Evolutionary conservation across 306 rosid genomes (phyloP).

Genomic region (Vigna nakashimae): DNA sequence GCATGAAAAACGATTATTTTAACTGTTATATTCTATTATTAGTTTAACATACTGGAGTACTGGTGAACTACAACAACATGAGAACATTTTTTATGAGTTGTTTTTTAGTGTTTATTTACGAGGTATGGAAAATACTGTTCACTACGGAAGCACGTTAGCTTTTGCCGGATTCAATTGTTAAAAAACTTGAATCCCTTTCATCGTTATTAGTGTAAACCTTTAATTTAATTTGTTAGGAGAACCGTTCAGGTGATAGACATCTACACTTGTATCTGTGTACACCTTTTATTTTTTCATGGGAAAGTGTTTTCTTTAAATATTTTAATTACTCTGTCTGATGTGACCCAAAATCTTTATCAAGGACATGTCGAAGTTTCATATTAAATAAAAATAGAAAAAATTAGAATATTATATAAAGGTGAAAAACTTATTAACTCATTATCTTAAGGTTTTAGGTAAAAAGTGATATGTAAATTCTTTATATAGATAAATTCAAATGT

Average conservation of each 20-base stretch:
- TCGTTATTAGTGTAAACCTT: not conserved
- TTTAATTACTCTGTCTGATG: not conserved
- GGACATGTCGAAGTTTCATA: too few species aligned
- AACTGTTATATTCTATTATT: not conserved
- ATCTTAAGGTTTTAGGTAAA: too few species aligned
- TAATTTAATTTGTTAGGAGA: not conserved
- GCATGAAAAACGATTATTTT: conserved; percentile 1
- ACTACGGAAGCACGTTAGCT: not conserved
- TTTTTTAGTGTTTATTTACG: not conserved
- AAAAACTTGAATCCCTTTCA: conserved; percentile 6
- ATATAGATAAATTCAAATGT: too few species aligned
- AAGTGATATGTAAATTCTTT: rapidly evolving
- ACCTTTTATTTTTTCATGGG: not conserved
- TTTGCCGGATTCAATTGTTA: not conserved
- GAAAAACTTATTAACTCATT: too few species aligned
- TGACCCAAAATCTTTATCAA: not conserved
- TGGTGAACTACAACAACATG: not conserved
- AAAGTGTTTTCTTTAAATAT: not conserved
- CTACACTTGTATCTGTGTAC: not conserved
- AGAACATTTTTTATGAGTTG: not conserved
- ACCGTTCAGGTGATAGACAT: not conserved
- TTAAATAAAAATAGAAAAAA: too few species aligned
- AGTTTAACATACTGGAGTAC: not conserved
- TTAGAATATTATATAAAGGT: too few species aligned
- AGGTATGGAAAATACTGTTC: not conserved